Evolutionary conservation across 2,329 filamentous ascomycete species (phyloP).

Genomic region (Nemania sp.): DNA sequence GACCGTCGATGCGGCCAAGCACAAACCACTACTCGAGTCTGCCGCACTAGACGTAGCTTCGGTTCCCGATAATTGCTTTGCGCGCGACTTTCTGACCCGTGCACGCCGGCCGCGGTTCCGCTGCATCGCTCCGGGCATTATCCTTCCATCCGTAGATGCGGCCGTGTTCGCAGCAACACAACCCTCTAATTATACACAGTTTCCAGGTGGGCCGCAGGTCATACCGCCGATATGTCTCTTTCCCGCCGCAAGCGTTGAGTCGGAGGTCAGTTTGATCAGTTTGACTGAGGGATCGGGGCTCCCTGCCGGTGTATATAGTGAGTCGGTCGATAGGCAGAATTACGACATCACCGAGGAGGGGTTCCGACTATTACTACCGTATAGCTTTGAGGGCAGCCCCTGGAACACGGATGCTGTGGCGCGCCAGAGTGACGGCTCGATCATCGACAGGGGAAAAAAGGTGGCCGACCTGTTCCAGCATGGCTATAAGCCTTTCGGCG

Average conservation of each 20-base stretch:
- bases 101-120: conserved; percentile 27
- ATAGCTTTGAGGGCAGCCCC: conserved; percentile 15
- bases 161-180: conserved; percentile 30
- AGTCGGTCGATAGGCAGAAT: conserved; percentile 30
- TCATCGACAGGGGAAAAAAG: conserved; percentile 18
- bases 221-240: conserved; percentile 38
- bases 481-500: conserved; percentile 40
- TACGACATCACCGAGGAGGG: conserved; percentile 36
- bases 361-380: conserved; percentile 35
- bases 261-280: not conserved
- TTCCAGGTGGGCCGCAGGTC: conserved; percentile 7
- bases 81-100: conserved; percentile 28
- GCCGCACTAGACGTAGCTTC: conserved; percentile 24
- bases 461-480: conserved; percentile 40
- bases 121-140: conserved; percentile 28
- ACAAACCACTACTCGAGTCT: conserved; percentile 1
- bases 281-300: conserved; percentile 8
- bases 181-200: conserved; percentile 28
- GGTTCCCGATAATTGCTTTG: conserved; percentile 27
- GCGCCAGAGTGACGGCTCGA: conserved; percentile 35
- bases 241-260: conserved; percentile 19
- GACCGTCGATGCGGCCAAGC: not conserved
- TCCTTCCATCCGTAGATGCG: conserved; percentile 17
- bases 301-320: conserved; percentile 34
- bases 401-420: conserved; percentile 14